Base-by-base conservation (phyloP, 768 basidiomycete species). In the Gymnopilus junonius region DNA sequence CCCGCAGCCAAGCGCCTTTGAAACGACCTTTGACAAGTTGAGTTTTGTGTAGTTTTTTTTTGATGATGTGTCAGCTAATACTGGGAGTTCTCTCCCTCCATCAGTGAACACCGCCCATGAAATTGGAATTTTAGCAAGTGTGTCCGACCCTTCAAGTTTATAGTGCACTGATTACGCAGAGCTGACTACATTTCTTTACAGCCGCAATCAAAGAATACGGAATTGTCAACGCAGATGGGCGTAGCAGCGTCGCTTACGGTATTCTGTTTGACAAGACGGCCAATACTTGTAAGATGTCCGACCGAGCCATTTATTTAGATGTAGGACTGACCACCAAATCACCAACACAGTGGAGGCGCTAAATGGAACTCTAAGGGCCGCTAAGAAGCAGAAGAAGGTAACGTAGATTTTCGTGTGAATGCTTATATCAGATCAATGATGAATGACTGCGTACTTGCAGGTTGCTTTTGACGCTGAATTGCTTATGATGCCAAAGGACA, bases 401-500 rank as follows among this genome's bases (percentile, higher is more conserved):
- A 53, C 20, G n/a, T 20, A 1, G 12, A 29, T 6, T 34, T 34
- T 7, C 39, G 2, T 2, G n/a, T 46, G 7, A 12, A 35, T 8
- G 1, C 35, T 51, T 59, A 1, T 59, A 2, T 21, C 35, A 11
- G 34, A 40, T 6, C n/a, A 40, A n/a, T 39, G n/a, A 35, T 53
- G n/a, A n/a, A 12, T 15, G 17, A 53, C 40, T 10, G 11, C 15
- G 42, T 27, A 35, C 21, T 59, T 40, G 29, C 62, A 83, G 82
- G 80, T 82, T 20, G 64, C 77, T 2, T 83, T 83, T 64, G 74
- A 79, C 42, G 79, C 75, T 15, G 82, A 84, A 67, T 72, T 84
- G 10, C 63, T 84, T 59, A 82, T 84, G 80, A 82, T 82, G 80
- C 82, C 82, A 32, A 80, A 72, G 65, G 81, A 83, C 67, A 82